Base-by-base conservation (phyloP, 805 yeast genomes). In the baker's yeast (Saccharomyces cerevisiae) region DNA sequence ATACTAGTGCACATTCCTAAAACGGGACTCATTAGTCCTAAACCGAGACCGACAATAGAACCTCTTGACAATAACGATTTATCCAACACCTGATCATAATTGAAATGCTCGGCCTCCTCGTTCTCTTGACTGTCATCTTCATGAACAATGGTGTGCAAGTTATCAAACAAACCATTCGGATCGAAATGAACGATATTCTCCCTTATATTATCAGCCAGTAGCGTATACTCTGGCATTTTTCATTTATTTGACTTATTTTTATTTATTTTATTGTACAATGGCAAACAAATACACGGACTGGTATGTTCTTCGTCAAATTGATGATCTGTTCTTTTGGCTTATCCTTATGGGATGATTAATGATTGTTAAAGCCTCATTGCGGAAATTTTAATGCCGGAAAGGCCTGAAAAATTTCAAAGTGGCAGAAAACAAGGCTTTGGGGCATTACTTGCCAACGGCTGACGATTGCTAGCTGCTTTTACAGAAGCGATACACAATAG, bases 11-110 rank as follows among this genome's bases (percentile, higher is more conserved):
- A 81, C 61, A 87, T 77, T 0, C 92, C 90, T 61, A 86, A 77
- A 0, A 91, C 92, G 0, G 89, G 91, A 46, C 89, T 87, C 91
- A 87, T 85, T 31, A 87, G 70, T 1, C 90, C 82, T 65, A 87
- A 86, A 0, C 94, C 92, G 26, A 87, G 71, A 3, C 94, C 96
- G 24, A 87, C 79, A 48, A 87, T 81, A 0, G 91, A 84, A 1
- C 82, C 73, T 10, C 85, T 83, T 0, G 88, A 83, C 53, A 87
- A 75, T 36, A 69, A 55, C 57, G 84, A 82, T 60, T 89, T 76
- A 55, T 81, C 82, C 55, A 87, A 71, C 48, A 83, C 87, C 64
- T 85, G 90, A 59, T 84, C 84, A 66, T 87, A 87, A 53, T 81
- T 80, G 73, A 87, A 85, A 61, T 83, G 86, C 58, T 85, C 90